These are phyloP conservation scores for Prunella vulgaris DNA, from an alignment of 257 asterid species.

Conservation along the genomic window DNA sequence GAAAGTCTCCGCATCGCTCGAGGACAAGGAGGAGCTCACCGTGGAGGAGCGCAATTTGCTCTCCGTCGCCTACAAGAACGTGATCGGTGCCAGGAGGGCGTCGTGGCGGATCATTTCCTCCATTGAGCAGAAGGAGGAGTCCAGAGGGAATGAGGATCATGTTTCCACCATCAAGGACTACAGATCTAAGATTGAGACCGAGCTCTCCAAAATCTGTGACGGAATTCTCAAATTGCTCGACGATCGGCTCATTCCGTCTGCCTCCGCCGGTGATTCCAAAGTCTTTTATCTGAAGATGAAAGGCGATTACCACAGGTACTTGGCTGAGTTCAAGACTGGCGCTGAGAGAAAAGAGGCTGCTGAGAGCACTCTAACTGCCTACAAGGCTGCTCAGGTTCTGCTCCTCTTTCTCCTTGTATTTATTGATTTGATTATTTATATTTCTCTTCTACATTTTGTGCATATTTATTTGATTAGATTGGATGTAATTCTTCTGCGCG, in stretches of 20 bases:
- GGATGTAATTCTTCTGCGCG: neutral
- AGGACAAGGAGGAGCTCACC: slow-evolving; percentile 33
- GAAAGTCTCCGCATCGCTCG: slow-evolving; percentile 28
- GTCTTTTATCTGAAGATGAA: slow-evolving; percentile 40
- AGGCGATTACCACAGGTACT: slow-evolving; percentile 38
- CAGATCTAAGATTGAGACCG: slow-evolving; percentile 38
- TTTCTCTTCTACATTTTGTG: neutral
- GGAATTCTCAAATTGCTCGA: slow-evolving; percentile 35
- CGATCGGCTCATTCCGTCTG: slow-evolving; percentile 30
- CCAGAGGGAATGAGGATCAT: slow-evolving; percentile 35
- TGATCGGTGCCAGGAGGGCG: slow-evolving; percentile 36
- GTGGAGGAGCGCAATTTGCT: slow-evolving; percentile 41
- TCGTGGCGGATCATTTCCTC: slow-evolving; percentile 40
- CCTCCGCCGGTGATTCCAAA: slow-evolving; percentile 34
- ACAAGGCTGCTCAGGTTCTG: slow-evolving; percentile 41
- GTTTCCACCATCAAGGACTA: slow-evolving; percentile 32
- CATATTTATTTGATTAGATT: neutral
- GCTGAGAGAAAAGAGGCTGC: slow-evolving; percentile 42
- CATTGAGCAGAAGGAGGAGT: slow-evolving; percentile 42
- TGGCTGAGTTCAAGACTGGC: slow-evolving; percentile 39
- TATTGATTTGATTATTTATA: neutral
- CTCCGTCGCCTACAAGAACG: slow-evolving; percentile 40
- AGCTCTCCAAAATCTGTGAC: slow-evolving; percentile 33
- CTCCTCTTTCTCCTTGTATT: neutral
- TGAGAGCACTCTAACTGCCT: slow-evolving; percentile 39